phyloP scores from a whole-genome alignment of 2,329 filamentous ascomycete genomes.

The Fusarium ramigenum region DNA sequence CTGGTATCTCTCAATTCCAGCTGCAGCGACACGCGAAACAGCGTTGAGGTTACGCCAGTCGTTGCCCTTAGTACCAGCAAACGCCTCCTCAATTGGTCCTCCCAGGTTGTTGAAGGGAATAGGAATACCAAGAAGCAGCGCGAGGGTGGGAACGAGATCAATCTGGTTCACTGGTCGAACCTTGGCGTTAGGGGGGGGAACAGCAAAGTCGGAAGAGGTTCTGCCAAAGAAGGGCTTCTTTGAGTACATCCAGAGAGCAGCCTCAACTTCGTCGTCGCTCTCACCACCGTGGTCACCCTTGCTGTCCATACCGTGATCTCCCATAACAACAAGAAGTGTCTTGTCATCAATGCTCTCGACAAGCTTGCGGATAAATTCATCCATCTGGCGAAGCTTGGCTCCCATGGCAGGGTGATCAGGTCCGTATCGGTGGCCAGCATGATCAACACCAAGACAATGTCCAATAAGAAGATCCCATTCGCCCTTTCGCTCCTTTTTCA shows the following conservation, averaged over 20 bases:
- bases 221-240: conserved; percentile 87
- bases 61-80: conserved; percentile 74
- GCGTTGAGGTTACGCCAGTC: conserved; percentile 81
- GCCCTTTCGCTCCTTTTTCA: conserved; percentile 69
- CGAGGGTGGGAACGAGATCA: conserved; percentile 91
- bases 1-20: conserved; percentile 91
- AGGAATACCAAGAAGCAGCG: conserved; percentile 86
- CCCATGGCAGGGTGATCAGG: conserved; percentile 93
- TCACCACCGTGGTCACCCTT: conserved; percentile 99
- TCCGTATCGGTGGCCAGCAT: conserved; percentile 95
- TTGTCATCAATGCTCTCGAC: conserved; percentile 79
- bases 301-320: conserved; percentile 98
- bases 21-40: conserved; percentile 80
- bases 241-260: conserved; percentile 98
- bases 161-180: conserved; percentile 83
- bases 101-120: conserved; percentile 98
- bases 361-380: conserved; percentile 77
- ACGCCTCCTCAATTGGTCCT: conserved; percentile 92
- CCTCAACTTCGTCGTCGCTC: conserved; percentile 94
- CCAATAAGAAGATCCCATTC: conserved; percentile 96
- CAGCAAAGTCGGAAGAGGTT: conserved; percentile 65
- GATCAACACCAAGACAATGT: conserved; percentile 94
- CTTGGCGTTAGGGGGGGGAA: conserved; percentile 77
- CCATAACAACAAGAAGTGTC: conserved; percentile 93
- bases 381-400: conserved; percentile 91